phyloP scores from a whole-genome alignment of 179 eudicot genomes.

The Vitellaria paradoxa region DNA sequence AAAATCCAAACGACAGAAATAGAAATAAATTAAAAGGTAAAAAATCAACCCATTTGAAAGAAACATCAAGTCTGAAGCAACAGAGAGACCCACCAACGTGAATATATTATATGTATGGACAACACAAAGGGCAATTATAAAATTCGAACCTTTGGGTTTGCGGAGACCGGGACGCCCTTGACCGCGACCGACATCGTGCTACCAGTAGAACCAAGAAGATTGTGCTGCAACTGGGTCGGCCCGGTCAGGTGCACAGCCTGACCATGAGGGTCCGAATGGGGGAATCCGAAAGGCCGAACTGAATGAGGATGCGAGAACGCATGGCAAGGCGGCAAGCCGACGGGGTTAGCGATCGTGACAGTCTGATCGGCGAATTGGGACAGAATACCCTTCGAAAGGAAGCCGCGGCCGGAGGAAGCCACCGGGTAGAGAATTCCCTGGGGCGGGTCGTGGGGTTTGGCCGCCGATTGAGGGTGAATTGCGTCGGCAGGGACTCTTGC shows the following conservation, averaged over 20 bases:
- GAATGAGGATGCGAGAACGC: background rate
- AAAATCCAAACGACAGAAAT: too few relatives aligned
- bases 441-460: slow-evolving; percentile 18
- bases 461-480: slow-evolving; percentile 22
- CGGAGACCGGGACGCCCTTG: slow-evolving; percentile 29
- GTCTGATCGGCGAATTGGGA: slow-evolving; percentile 10
- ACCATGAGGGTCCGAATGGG: slow-evolving; percentile 21
- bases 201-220: slow-evolving; percentile 10
- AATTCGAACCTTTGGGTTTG: slow-evolving; percentile 26
- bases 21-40: too few relatives aligned
- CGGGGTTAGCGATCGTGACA: slow-evolving; percentile 8
- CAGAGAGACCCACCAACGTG: too few relatives aligned
- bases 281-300: slow-evolving; percentile 23
- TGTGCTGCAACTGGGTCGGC: slow-evolving; percentile 25
- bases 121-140: background rate
- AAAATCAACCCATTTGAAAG: too few relatives aligned
- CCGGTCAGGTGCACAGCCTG: slow-evolving; percentile 19
- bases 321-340: slow-evolving; percentile 18
- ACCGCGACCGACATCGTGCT: slow-evolving; percentile 18
- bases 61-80: too few relatives aligned
- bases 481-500: slow-evolving; percentile 20
- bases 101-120: background rate
- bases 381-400: slow-evolving; percentile 18
- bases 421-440: slow-evolving; percentile 33
- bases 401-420: slow-evolving; percentile 38